phyloP scores from a whole-genome alignment of 2,329 filamentous ascomycete genomes.

The Aspergillus sp. region DNA sequence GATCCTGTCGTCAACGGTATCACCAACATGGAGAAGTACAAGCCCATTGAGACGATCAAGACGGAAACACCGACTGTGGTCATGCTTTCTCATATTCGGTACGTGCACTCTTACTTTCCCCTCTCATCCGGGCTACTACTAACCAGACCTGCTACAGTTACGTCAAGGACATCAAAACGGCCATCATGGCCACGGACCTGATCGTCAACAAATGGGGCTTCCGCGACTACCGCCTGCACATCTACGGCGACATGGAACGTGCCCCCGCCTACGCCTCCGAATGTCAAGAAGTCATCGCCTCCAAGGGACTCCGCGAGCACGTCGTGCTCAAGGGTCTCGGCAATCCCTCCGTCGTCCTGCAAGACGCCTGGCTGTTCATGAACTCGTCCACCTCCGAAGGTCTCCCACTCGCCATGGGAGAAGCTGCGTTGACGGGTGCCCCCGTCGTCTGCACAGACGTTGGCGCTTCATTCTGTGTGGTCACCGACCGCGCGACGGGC shows the following conservation, averaged over 20 bases:
- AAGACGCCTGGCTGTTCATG: constrained; percentile 54
- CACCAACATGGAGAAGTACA: constrained; percentile 65
- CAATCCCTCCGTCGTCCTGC: constrained; percentile 21
- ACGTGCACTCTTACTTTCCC: background rate
- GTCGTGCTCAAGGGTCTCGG: constrained; percentile 53
- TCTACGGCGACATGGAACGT: constrained; percentile 69
- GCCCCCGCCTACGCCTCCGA: constrained; percentile 63
- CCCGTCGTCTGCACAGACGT: constrained; percentile 49
- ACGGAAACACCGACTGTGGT: constrained; percentile 64
- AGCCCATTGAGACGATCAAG: constrained; percentile 62
- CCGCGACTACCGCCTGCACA: constrained; percentile 63
- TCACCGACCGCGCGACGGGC: constrained; percentile 47
- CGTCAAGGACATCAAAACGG: constrained; percentile 66
- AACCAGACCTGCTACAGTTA: constrained; percentile 22
- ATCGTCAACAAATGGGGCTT: constrained; percentile 69
- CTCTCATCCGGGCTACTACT: background rate
- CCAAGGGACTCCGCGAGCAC: constrained; percentile 55
- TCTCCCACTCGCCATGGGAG: constrained; percentile 49
- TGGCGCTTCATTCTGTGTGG: constrained; percentile 45
- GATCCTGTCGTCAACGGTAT: constrained; percentile 69
- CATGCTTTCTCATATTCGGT: constrained; percentile 62
- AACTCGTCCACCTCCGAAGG: constrained; percentile 52
- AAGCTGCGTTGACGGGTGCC: constrained; percentile 50
- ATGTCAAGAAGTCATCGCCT: constrained; percentile 61
- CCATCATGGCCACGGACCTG: constrained; percentile 65